Conservation (phyloP, 257 asterid genomes). For the Apocynum venetum region DNA sequence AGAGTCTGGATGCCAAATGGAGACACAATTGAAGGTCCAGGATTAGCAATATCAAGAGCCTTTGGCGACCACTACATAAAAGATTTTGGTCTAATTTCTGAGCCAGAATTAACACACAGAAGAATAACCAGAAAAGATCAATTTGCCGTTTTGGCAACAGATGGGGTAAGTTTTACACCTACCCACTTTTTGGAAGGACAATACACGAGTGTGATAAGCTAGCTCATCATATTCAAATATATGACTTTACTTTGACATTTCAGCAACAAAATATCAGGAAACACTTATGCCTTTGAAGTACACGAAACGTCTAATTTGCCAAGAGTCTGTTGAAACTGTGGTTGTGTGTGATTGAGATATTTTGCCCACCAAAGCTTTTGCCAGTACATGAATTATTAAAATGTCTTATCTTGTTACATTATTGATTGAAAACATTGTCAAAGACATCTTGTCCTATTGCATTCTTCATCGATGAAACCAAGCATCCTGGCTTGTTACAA, state of each 20-base stretch:
- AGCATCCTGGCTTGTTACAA: too few relatives aligned
- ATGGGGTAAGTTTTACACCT: slow-evolving; percentile 47
- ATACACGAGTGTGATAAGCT: neutral
- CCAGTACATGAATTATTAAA: neutral
- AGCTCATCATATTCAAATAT: too few relatives aligned
- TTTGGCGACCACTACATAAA: slow-evolving; percentile 72
- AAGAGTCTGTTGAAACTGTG: neutral
- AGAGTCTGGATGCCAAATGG: slow-evolving; percentile 75
- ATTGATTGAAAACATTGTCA: neutral
- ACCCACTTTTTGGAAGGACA: neutral
- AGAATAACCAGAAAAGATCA: slow-evolving; percentile 46
- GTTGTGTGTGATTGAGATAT: neutral
- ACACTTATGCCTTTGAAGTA: neutral
- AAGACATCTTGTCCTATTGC: neutral
- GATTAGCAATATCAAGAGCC: slow-evolving; percentile 74
- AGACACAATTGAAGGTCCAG: slow-evolving; percentile 54
- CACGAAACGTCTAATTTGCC: neutral
- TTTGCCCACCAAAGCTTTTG: neutral
- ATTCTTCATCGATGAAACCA: neutral
- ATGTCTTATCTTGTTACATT: neutral
- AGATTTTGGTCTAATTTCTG: slow-evolving; percentile 75
- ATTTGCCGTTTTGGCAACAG: slow-evolving; percentile 69
- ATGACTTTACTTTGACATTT: neutral
- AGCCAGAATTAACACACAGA: slow-evolving; percentile 64
- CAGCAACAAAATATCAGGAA: neutral